Conservation (phyloP, 2,329 filamentous ascomycete species). For the Verticillium longisporum region DNA sequence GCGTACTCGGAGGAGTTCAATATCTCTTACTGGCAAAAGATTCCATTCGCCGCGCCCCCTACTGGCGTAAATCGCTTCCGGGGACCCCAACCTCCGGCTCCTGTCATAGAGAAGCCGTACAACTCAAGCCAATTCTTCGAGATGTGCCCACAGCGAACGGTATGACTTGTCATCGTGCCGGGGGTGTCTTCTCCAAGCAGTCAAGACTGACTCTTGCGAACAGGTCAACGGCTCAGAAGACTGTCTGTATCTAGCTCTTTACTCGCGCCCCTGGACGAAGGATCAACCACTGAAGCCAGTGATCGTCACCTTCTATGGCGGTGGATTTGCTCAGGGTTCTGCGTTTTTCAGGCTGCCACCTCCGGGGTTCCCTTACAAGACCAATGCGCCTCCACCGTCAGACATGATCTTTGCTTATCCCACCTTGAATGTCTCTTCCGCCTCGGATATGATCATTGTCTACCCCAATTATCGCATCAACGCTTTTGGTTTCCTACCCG, state of each 20-base stretch:
- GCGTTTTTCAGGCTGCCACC: conserved; percentile 50
- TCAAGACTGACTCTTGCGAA: not conserved
- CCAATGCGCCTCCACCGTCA: not conserved
- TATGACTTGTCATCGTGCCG: conserved; percentile 12
- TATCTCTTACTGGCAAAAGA: conserved; percentile 52
- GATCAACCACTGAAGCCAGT: conserved; percentile 43
- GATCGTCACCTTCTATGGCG: conserved; percentile 54
- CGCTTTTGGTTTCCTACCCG: conserved; percentile 48
- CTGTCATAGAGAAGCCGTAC: conserved; percentile 41
- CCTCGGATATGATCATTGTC: conserved; percentile 39
- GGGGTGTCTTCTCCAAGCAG: not conserved
- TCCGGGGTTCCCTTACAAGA: conserved; percentile 20
- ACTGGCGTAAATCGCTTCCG: conserved; percentile 52
- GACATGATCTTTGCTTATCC: conserved; percentile 31
- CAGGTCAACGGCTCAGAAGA: conserved; percentile 49
- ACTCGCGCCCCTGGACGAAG: conserved; percentile 47
- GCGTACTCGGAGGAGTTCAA: conserved; percentile 45
- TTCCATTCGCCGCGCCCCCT: conserved; percentile 55
- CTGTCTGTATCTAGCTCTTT: conserved; percentile 54
- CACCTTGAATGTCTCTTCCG: conserved; percentile 44
- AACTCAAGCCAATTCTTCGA: conserved; percentile 48
- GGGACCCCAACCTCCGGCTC: conserved; percentile 47
- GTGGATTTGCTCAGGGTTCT: conserved; percentile 52
- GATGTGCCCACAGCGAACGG: conserved; percentile 51
- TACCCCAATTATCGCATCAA: conserved; percentile 49